Evolutionary conservation across 2,329 filamentous ascomycete species (phyloP).

Genomic region (Diaporthe sp.): DNA sequence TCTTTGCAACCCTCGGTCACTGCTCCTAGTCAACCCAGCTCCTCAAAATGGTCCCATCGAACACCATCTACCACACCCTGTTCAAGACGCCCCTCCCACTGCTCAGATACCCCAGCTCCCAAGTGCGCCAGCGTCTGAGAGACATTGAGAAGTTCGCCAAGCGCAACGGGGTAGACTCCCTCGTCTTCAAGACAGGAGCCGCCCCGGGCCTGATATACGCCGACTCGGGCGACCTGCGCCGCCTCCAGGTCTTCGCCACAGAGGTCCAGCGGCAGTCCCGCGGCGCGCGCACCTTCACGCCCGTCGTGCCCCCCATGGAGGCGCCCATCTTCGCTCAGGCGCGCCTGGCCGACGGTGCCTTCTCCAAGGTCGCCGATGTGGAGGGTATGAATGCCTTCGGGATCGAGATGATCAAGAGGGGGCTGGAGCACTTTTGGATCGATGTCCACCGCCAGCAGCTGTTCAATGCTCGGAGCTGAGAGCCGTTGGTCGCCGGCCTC

Average conservation of each 20-base stretch:
- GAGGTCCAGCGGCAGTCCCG: background rate
- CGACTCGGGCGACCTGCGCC: background rate
- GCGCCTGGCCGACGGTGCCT: background rate
- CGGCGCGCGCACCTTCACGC: background rate
- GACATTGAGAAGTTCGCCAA: background rate
- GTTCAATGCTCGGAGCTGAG: background rate
- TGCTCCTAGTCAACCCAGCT: background rate
- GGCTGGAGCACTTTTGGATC: background rate
- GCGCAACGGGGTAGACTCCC: background rate
- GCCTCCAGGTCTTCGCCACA: constrained; percentile 1
- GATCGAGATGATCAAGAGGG: background rate
- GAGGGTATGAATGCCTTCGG: background rate
- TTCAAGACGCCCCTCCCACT: background rate
- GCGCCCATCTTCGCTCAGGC: background rate
- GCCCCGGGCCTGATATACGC: background rate
- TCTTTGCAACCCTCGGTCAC: background rate
- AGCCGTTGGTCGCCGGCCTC: background rate
- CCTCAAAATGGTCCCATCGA: background rate
- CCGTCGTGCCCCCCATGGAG: background rate
- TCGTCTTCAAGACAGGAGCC: background rate
- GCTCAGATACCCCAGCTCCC: background rate
- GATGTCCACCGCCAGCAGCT: background rate
- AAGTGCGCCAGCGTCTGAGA: background rate
- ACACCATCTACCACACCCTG: background rate
- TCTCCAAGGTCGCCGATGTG: background rate